Percentiles rank a stretch among this genome's conserved stretches.
These are phyloP conservation scores for Botryobasidium botryosum DNA, from an alignment of 768 basidiomycete genomes.

Conservation along the genomic window DNA sequence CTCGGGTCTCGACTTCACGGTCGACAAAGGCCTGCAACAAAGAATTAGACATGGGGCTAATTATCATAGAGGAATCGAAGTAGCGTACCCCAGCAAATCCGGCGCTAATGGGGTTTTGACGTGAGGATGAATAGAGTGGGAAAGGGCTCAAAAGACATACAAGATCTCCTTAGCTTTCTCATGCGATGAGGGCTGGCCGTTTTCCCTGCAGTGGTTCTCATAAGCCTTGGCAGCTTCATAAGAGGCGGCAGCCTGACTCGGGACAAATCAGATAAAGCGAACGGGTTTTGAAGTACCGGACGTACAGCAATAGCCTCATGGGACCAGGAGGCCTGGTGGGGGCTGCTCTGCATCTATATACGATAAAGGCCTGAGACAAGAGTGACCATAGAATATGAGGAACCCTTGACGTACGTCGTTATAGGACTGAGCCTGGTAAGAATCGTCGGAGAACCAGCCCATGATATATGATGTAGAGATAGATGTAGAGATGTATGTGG, in stretches of 20 bases:
- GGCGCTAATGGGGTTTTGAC: slow-evolving; percentile 2
- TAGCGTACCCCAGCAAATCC: slow-evolving; percentile 1
- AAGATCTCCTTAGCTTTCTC: slow-evolving; percentile 7
- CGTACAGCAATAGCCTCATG: too few species aligned
- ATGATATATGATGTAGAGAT: slow-evolving; percentile 17
- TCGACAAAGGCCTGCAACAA: slow-evolving; percentile 5
- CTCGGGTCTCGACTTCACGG: slow-evolving; percentile 5
- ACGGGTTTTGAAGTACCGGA: too few species aligned
- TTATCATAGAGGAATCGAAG: neutral
- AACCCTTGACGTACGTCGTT: slow-evolving; percentile 22
- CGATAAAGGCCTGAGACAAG: too few species aligned
- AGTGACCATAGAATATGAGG: too few species aligned
- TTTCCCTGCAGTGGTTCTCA: slow-evolving; percentile 1
- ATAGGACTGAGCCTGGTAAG: slow-evolving; percentile 28
- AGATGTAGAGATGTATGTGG: neutral
- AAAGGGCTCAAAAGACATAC: neutral
- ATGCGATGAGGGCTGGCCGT: slow-evolving; percentile 7
- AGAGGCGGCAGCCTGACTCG: slow-evolving; percentile 10
- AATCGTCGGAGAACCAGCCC: slow-evolving; percentile 29
- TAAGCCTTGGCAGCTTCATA: slow-evolving; percentile 10
- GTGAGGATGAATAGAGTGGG: neutral
- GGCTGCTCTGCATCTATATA: too few species aligned
- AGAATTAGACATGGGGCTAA: neutral
- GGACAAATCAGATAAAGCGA: too few species aligned
- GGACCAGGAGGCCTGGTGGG: too few species aligned